Evolutionary conservation across 371 early-diverging fungal genomes (phyloP).

Genomic region (Mortierella polycephala): DNA sequence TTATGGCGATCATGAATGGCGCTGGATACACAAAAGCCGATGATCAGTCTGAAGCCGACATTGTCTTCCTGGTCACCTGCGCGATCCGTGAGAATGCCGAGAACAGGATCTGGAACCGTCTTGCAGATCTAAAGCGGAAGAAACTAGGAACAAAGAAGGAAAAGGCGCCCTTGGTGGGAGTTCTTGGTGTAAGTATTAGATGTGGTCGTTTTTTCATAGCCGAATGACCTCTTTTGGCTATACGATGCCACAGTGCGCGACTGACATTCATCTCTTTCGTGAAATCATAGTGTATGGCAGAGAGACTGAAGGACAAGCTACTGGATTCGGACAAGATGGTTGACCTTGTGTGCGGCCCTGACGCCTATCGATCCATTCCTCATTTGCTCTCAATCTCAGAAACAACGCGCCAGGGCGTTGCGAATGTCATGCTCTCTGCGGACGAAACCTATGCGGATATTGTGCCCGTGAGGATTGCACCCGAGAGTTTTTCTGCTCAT

Average conservation of each 20-base stretch:
- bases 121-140: slow-evolving; percentile 67
- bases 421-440: slow-evolving; percentile 85
- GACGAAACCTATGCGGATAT: slow-evolving; percentile 89
- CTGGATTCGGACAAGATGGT: slow-evolving; percentile 79
- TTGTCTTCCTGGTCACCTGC: slow-evolving; percentile 83
- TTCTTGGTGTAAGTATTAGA: slow-evolving; percentile 68
- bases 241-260: not conserved
- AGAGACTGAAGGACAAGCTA: slow-evolving; percentile 77
- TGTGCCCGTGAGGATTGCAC: slow-evolving; percentile 76
- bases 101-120: slow-evolving; percentile 77
- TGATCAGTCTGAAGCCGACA: slow-evolving; percentile 68
- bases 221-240: not conserved
- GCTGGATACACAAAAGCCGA: slow-evolving; percentile 75
- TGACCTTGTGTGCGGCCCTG: slow-evolving; percentile 85
- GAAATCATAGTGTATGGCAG: slow-evolving; percentile 74
- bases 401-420: slow-evolving; percentile 74
- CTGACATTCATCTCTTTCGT: not conserved
- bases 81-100: slow-evolving; percentile 86
- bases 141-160: slow-evolving; percentile 61
- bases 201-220: not conserved
- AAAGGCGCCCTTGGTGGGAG: slow-evolving; percentile 77
- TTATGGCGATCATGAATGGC: slow-evolving; percentile 78
- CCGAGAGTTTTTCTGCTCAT: slow-evolving; percentile 70
- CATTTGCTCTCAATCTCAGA: slow-evolving; percentile 74
- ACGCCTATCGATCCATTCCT: slow-evolving; percentile 82